Evolutionary conservation across 1,284 basidiomycete species (phyloP).

Genomic region (Earliella scabrosa): DNA sequence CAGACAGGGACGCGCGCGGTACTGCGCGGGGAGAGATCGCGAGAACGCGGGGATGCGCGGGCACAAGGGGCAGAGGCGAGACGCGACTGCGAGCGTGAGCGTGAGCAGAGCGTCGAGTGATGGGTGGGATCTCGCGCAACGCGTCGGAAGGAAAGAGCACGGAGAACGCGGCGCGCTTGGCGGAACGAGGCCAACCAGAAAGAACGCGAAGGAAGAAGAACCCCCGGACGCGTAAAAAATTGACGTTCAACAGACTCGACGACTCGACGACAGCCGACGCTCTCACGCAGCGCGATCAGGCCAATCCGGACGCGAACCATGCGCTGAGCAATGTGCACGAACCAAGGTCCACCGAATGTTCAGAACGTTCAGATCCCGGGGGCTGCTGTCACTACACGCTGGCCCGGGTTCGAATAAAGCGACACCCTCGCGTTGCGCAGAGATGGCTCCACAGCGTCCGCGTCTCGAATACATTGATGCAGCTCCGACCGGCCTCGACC

Average conservation of each 20-base stretch:
- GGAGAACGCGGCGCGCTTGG: background rate
- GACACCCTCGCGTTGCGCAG: no score
- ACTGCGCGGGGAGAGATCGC: no score
- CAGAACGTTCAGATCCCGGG: no score
- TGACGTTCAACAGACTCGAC: constrained; percentile 22
- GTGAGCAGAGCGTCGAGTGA: no score
- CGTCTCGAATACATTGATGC: no score
- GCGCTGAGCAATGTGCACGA: background rate
- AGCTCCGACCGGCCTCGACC: no score
- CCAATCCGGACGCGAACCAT: background rate
- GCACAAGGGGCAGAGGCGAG: background rate
- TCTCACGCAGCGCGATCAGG: background rate
- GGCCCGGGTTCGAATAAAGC: no score
- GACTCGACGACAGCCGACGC: constrained; percentile 13
- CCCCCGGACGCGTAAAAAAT: constrained; percentile 9
- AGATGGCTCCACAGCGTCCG: no score
- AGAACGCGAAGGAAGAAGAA: constrained; percentile 15
- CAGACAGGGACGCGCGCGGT: no score
- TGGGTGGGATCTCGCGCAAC: background rate
- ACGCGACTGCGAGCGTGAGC: background rate
- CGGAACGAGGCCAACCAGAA: background rate
- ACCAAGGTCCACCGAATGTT: no score
- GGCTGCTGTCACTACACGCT: no score
- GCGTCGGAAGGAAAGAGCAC: background rate
- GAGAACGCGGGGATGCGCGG: no score